Base-by-base conservation (phyloP, 345 rosid species). In the Populus simonii region DNA sequence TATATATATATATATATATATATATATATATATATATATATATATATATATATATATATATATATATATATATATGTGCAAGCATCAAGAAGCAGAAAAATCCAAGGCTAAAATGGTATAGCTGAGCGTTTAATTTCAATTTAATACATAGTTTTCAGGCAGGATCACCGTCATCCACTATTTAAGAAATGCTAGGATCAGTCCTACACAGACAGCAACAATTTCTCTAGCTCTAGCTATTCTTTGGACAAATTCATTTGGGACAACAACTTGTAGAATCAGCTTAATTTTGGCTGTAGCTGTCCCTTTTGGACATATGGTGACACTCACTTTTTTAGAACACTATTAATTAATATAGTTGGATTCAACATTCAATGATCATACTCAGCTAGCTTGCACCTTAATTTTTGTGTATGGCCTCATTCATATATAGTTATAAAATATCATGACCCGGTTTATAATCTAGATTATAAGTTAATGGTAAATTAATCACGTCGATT, bases 221-320 rank as follows among this genome's bases (percentile, higher is more conserved):
- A 15, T 15, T 47, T 47, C 16, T 47, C 51, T 4, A 15, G 17
- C 6, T 47, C 18, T 53, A 53, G 57, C 23, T 7, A 2, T 20
- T 20, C 59, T 53, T 45, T 4, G 51, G 51, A 47, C 59, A 53
- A 53, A 6, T 20, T 53, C 59, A 53, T 20, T 7, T 7, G 3
- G n/a, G 59, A 53, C 59, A 53, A 51, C 7, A 18, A 7, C 59
- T 17, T 53, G 1, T 18, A 7, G 20, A 7, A 20, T 59, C 6
- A 59, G 27, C 65, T 66, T n/a, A n/a, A n/a, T n/a, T 66, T 66
- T 66, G 69, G 41, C 38, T 66, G 69, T 66, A 33, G 69, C 69
- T 66, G 39, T 31, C 39, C 39, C 29, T 18, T 29, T 23, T 10
- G 67, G 13, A 15, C 29, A 23, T 10, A 27, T 10, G 29, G 67